Evolutionary conservation across 163 green algal species (phyloP).

Genomic region (Smithsoniella earleae): DNA sequence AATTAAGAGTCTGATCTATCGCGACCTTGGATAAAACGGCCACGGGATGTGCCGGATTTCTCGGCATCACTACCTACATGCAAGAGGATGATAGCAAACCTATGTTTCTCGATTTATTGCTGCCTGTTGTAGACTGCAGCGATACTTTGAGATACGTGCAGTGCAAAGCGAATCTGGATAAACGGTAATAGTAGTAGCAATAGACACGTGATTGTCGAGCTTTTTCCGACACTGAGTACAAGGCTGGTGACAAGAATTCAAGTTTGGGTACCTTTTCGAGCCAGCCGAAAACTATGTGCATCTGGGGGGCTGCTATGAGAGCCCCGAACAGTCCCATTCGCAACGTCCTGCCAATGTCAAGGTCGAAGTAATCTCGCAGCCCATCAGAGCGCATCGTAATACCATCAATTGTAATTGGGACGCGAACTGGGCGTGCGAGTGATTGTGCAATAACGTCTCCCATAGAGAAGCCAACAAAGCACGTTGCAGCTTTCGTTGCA

Average conservation of each 20-base stretch:
- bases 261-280: constrained; percentile 16
- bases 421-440: neutral
- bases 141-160: too few species aligned
- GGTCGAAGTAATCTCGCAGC: neutral
- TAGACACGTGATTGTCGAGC: too few species aligned
- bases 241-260: too few species aligned
- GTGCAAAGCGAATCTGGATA: too few species aligned
- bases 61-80: constrained; percentile 20
- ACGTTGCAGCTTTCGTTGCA: constrained; percentile 10
- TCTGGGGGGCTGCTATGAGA: constrained; percentile 14
- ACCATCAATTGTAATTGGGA: constrained; percentile 22
- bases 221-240: too few species aligned
- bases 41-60: constrained; percentile 31
- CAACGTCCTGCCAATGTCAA: neutral
- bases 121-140: too few species aligned
- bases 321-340: constrained; percentile 24
- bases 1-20: constrained; percentile 47
- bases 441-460: constrained; percentile 21
- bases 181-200: too few species aligned
- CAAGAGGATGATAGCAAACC: too few species aligned
- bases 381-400: neutral
- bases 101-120: too few species aligned
- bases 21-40: constrained; percentile 49
- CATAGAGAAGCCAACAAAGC: constrained; percentile 1
- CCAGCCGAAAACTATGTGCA: constrained; percentile 10